Evolutionary conservation across 169 alveolate species (phyloP).

Genomic region (Eimeria necatrix): DNA sequence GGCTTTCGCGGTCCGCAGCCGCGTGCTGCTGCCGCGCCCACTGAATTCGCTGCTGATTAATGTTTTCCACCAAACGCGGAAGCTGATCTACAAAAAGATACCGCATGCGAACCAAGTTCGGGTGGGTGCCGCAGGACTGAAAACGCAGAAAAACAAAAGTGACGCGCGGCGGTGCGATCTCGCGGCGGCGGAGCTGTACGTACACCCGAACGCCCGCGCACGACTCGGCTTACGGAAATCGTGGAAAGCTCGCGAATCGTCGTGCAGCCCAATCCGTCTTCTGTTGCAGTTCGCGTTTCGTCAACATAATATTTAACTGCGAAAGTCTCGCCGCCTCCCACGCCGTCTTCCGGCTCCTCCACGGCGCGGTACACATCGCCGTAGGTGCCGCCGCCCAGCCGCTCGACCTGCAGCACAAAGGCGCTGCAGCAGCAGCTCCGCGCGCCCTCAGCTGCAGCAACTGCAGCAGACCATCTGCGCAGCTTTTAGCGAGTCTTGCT

Average conservation of each 20-base stretch:
- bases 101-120: constrained; percentile 74
- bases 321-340: constrained; percentile 78
- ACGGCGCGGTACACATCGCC: constrained; percentile 94
- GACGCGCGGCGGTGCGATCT: background rate
- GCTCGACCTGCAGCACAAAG: constrained; percentile 61
- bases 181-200: background rate
- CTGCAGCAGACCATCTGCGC: no score
- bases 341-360: constrained; percentile 79
- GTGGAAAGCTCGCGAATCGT: constrained; percentile 92
- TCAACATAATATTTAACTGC: constrained; percentile 92
- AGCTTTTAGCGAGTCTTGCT: no score
- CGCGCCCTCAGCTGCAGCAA: no score
- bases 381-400: constrained; percentile 94
- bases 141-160: background rate
- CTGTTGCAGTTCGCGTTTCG: constrained; percentile 90
- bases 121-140: constrained; percentile 79
- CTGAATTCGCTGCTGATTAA: constrained; percentile 59
- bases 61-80: constrained; percentile 45
- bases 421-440: background rate
- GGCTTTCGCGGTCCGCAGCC: constrained; percentile 33
- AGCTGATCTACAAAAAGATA: constrained; percentile 72
- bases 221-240: constrained; percentile 84
- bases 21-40: constrained; percentile 73
- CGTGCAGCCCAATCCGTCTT: constrained; percentile 93
- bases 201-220: background rate